A percentile compares a stretch with the other conserved stretches of the same genome.
These are phyloP conservation scores for Debaryomyces coudertii DNA, from an alignment of 1,139 yeast species.

Conservation along the genomic window DNA sequence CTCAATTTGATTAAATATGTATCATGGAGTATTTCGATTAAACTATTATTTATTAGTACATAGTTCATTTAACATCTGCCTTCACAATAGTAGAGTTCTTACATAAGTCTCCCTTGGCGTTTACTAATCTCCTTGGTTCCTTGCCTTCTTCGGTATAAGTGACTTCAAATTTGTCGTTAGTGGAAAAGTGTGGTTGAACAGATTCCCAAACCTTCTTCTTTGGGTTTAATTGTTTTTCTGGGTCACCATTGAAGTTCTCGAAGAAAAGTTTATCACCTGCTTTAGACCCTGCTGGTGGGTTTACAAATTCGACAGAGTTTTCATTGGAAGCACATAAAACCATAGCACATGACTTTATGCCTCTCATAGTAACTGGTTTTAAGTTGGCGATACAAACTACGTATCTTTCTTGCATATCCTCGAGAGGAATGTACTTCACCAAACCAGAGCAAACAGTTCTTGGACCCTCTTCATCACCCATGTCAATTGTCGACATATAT, in stretches of 20 bases:
- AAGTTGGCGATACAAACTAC: conserved; percentile 62
- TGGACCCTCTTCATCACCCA: conserved; percentile 96
- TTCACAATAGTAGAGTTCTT: conserved; percentile 66
- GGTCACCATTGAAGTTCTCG: conserved; percentile 84
- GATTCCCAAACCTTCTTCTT: conserved; percentile 99
- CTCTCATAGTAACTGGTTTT: conserved; percentile 73
- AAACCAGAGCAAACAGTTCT: conserved; percentile 97
- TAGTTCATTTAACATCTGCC: conserved; percentile 69
- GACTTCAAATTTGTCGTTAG: conserved; percentile 75
- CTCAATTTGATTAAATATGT: not conserved
- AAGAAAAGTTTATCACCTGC: conserved; percentile 97
- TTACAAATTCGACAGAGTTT: conserved; percentile 80
- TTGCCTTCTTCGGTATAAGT: conserved; percentile 83
- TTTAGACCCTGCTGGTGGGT: conserved; percentile 92
- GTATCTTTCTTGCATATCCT: conserved; percentile 48
- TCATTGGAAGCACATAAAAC: conserved; percentile 87
- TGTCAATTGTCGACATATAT: conserved; percentile 93
- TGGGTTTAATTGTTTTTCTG: conserved; percentile 93
- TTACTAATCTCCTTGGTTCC: conserved; percentile 75
- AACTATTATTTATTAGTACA: not conserved
- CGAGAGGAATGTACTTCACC: conserved; percentile 52
- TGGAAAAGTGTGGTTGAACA: conserved; percentile 86
- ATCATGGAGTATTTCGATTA: not conserved
- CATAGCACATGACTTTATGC: conserved; percentile 94
- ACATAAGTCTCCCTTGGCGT: conserved; percentile 72